Percentiles rank a stretch among this genome's conserved stretches.
Conservation (phyloP, 2,329 filamentous ascomycete genomes). For the Coleophoma crateriformis region DNA sequence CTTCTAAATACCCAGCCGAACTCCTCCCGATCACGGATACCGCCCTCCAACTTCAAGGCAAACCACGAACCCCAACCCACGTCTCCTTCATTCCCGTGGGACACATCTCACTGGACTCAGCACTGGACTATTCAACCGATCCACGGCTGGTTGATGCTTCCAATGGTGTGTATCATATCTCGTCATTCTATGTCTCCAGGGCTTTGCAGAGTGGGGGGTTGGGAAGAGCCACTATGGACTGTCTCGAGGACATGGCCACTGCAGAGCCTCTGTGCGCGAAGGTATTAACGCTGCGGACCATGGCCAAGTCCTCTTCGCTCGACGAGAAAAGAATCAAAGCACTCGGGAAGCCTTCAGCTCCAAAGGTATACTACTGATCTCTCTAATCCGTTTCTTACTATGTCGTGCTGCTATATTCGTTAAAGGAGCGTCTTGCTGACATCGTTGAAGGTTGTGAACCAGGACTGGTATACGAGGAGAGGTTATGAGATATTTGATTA, state of each 20-base stretch:
- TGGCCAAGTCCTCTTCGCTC: slow-evolving; percentile 2
- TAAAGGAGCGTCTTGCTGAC: neutral
- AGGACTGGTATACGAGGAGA: slow-evolving; percentile 21
- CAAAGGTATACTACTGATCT: slow-evolving; percentile 4
- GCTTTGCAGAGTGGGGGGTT: slow-evolving; percentile 17
- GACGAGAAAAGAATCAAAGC: slow-evolving; percentile 11
- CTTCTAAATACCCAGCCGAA: slow-evolving; percentile 11
- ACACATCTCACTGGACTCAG: slow-evolving; percentile 17
- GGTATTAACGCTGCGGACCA: slow-evolving; percentile 12
- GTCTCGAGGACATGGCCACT: slow-evolving; percentile 12
- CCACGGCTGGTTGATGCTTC: slow-evolving; percentile 1
- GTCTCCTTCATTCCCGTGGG: slow-evolving; percentile 18
- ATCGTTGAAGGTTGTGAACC: slow-evolving; percentile 13
- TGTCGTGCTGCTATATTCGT: neutral
- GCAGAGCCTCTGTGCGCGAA: slow-evolving; percentile 16
- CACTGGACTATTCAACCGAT: slow-evolving; percentile 1
- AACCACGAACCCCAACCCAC: slow-evolving; percentile 8
- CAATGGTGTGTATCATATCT: slow-evolving; percentile 16
- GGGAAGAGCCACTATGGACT: slow-evolving; percentile 17
- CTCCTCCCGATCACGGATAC: slow-evolving; percentile 11
- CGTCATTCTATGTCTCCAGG: slow-evolving; percentile 17
- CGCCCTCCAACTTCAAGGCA: slow-evolving; percentile 10
- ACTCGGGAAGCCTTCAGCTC: slow-evolving; percentile 5
- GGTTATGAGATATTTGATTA: slow-evolving; percentile 15
- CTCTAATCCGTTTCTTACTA: neutral